Conservation (phyloP, 2,329 filamentous ascomycete genomes). For the Ophiostoma pallidulum region DNA sequence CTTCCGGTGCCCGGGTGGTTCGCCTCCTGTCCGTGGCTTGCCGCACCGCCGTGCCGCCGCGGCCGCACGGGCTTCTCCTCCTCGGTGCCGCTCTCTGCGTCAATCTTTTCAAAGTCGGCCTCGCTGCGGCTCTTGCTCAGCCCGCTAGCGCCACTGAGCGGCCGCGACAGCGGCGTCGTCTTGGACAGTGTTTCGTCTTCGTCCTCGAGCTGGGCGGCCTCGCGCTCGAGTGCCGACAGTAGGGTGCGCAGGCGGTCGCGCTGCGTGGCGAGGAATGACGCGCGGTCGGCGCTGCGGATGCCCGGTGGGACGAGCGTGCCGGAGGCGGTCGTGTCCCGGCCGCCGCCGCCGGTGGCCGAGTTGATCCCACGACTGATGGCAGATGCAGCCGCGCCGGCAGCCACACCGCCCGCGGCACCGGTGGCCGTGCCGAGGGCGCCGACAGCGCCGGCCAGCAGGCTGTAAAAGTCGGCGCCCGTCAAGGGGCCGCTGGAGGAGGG, state of each 20-base stretch:
- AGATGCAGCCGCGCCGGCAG: constrained; percentile 25
- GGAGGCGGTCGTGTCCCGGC: constrained; percentile 32
- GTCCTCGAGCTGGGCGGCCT: constrained; percentile 52
- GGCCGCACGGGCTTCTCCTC: constrained; percentile 27
- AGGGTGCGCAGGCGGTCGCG: constrained; percentile 67
- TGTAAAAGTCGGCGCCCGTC: constrained; percentile 57
- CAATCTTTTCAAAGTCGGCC: constrained; percentile 76
- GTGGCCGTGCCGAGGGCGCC: constrained; percentile 41
- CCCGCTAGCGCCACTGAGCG: constrained; percentile 48
- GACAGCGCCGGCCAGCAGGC: constrained; percentile 65
- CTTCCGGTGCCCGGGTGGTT: constrained; percentile 6
- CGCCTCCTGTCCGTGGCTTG: neutral
- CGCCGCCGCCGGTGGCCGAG: constrained; percentile 10
- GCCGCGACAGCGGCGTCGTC: constrained; percentile 8
- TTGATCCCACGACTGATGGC: constrained; percentile 21
- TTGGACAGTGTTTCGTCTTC: neutral
- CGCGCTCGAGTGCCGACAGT: constrained; percentile 67
- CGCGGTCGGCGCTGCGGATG: constrained; percentile 57
- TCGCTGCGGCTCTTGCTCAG: constrained; percentile 79
- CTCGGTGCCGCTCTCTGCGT: constrained; percentile 59
- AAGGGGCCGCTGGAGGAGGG: neutral
- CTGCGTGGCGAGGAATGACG: constrained; percentile 68
- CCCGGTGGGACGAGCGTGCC: constrained; percentile 61
- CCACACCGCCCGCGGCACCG: constrained; percentile 16
- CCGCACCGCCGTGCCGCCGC: constrained; percentile 17